Base-by-base conservation (phyloP, 2,329 filamentous ascomycete species). In the Berkeleyomyces basicola region DNA sequence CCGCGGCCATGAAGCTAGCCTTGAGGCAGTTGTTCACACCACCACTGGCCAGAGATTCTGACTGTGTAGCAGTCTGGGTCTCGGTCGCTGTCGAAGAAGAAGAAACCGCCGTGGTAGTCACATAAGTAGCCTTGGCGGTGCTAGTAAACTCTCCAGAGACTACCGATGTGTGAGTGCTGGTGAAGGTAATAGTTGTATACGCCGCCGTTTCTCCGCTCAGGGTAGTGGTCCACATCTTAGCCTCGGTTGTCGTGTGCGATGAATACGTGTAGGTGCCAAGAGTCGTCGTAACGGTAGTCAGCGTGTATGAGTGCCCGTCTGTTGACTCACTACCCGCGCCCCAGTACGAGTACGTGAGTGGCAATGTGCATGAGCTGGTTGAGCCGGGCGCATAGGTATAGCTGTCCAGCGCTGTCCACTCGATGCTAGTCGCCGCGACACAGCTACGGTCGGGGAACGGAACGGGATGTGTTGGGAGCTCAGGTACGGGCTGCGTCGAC, bases 161-260 rank as follows among this genome's bases (percentile, higher is more conserved):
- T 4, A 63, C 51, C 37, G 58, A 60, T 6, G 42, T 51, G 7
- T 55, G 40, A 23, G 58, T 47, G 51, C 61, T 61, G 5, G 64
- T 65, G 37, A 59, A 65, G 2, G 61, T 65, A n/a, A 63, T 49
- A 3, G 64, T 63, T 1, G 61, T 65, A 14, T 63, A 63, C n/a
- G 64, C 57, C 16, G 53, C 64, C 36, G 47, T 59, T 14, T 49
- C 58, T 16, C 61, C 58, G n/a, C 57, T 62, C 16, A 65, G 57
- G 16, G 63, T 65, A 23, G 63, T 65, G 7, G 63, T 65, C 64
- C 47, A 63, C 6, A 44, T 61, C n/a, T 53, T 59, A 43, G 36
- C 43, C 2, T 40, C 46, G 2, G 60, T 63, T 36, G 58, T 63
- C 10, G 64, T 65, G 23, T 31, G 58, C 23, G 39, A 43, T 7